A percentile compares a stretch with the other conserved stretches of the same genome.
Conservation (phyloP, 2,329 filamentous ascomycete genomes). For the Neodidymelliopsis sp. region DNA sequence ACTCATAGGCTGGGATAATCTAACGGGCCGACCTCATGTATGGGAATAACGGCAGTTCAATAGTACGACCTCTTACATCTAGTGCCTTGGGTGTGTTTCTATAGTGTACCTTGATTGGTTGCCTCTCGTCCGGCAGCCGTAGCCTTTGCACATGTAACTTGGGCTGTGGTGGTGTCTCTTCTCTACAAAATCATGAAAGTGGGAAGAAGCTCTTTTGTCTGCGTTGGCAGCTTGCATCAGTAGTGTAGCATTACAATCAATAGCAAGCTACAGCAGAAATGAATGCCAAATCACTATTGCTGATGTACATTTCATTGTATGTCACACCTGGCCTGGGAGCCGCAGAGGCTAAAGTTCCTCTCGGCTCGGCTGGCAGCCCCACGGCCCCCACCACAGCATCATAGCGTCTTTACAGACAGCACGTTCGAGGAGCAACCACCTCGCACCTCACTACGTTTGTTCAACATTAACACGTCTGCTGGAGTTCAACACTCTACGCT, state of each 20-base stretch:
- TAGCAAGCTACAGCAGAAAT: neutral
- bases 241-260: neutral
- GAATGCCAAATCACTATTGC: too few relatives aligned
- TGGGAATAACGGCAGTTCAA: slow-evolving; percentile 8
- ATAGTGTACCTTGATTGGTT: slow-evolving; percentile 2
- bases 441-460: slow-evolving; percentile 22
- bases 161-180: neutral
- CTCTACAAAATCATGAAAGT: neutral
- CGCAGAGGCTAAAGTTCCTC: neutral
- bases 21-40: neutral
- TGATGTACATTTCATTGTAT: neutral
- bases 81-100: slow-evolving; percentile 6
- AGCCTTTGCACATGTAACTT: slow-evolving; percentile 2
- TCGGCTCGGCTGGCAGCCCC: neutral
- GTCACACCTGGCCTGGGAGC: neutral
- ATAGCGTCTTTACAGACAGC: slow-evolving; percentile 3
- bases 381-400: slow-evolving; percentile 11
- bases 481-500: slow-evolving; percentile 48
- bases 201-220: too few relatives aligned
- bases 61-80: neutral
- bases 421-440: slow-evolving; percentile 8
- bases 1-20: slow-evolving; percentile 3
- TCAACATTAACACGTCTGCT: slow-evolving; percentile 36
- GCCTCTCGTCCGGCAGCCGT: neutral
- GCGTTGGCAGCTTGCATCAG: too few relatives aligned